Evolutionary conservation across 495 filamentous ascomycete species (phyloP).

Genomic region (Xylaria castorea): DNA sequence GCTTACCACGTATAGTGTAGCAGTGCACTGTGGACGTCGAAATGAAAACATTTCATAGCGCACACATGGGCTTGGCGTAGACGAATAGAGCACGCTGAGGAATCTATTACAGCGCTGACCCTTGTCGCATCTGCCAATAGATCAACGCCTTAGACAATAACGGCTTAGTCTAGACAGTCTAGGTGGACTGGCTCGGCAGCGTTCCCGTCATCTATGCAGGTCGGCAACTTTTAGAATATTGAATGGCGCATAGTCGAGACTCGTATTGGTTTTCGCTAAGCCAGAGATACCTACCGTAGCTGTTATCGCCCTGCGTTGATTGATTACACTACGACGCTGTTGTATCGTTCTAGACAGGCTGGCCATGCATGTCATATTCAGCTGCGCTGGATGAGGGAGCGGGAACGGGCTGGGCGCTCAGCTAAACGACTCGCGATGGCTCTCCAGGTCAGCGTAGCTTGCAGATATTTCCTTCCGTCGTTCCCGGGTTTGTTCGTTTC

Average conservation of each 20-base stretch:
- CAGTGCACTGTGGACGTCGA: background rate
- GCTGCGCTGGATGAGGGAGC: background rate
- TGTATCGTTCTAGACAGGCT: slow-evolving; percentile 10
- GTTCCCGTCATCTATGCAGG: slow-evolving; percentile 8
- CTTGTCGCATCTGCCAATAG: slow-evolving; percentile 15
- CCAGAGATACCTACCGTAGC: slow-evolving; percentile 9
- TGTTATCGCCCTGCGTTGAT: background rate
- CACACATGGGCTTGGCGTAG: background rate
- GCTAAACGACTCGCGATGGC: slow-evolving; percentile 14
- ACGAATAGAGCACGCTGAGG: background rate
- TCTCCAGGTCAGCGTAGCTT: background rate
- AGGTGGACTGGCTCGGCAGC: slow-evolving; percentile 11
- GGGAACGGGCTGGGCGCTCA: slow-evolving; percentile 14
- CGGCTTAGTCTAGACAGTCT: background rate
- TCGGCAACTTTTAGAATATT: background rate
- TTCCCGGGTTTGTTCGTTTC: slow-evolving; percentile 1
- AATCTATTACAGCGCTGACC: background rate
- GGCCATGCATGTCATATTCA: slow-evolving; percentile 5
- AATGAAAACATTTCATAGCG: background rate
- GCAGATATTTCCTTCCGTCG: slow-evolving; percentile 12
- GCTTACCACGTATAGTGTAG: too few relatives aligned
- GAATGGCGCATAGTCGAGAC: slow-evolving; percentile 7
- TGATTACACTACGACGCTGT: slow-evolving; percentile 9
- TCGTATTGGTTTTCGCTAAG: slow-evolving; percentile 1
- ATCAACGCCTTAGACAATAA: slow-evolving; percentile 2